phyloP scores from a whole-genome alignment of 108 stramenopile genomes.

The Conticribra guillardii region DNA sequence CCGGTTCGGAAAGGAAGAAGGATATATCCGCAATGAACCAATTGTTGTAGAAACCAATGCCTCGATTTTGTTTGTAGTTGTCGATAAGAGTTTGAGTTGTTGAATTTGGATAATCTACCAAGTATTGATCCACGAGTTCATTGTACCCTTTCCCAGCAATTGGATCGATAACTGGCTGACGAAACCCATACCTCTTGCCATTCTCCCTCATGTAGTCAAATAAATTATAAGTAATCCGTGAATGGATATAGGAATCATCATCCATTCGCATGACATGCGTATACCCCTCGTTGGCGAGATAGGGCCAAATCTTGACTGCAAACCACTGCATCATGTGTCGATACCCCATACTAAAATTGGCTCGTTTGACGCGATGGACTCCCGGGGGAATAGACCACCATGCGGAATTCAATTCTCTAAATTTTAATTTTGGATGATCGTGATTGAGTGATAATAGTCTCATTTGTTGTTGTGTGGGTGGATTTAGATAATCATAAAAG shows the following conservation, averaged over 20 bases:
- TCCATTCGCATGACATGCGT: conserved; percentile 80
- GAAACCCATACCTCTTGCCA: conserved; percentile 69
- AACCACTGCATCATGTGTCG: conserved; percentile 84
- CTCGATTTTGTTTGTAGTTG: conserved; percentile 36
- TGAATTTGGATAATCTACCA: conserved; percentile 18
- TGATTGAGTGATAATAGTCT: background rate
- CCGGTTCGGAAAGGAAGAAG: conserved; percentile 56
- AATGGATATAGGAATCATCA: conserved; percentile 80
- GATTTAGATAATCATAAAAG: conserved; percentile 19
- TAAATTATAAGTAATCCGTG: conserved; percentile 67
- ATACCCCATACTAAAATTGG: conserved; percentile 43
- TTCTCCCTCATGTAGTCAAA: conserved; percentile 69
- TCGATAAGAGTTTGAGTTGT: conserved; percentile 26
- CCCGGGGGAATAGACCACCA: conserved; percentile 24
- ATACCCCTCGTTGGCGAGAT: conserved; percentile 55
- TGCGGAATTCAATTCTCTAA: conserved; percentile 5
- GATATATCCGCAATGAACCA: conserved; percentile 70
- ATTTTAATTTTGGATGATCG: conserved; percentile 19
- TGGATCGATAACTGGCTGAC: conserved; percentile 71
- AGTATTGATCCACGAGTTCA: background rate
- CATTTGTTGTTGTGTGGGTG: conserved; percentile 1
- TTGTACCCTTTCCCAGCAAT: conserved; percentile 44
- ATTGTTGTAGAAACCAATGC: conserved; percentile 83
- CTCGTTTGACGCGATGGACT: conserved; percentile 23
- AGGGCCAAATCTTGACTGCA: conserved; percentile 73